Base-by-base conservation (phyloP, 2,329 filamentous ascomycete species). In the Alternaria sp. region DNA sequence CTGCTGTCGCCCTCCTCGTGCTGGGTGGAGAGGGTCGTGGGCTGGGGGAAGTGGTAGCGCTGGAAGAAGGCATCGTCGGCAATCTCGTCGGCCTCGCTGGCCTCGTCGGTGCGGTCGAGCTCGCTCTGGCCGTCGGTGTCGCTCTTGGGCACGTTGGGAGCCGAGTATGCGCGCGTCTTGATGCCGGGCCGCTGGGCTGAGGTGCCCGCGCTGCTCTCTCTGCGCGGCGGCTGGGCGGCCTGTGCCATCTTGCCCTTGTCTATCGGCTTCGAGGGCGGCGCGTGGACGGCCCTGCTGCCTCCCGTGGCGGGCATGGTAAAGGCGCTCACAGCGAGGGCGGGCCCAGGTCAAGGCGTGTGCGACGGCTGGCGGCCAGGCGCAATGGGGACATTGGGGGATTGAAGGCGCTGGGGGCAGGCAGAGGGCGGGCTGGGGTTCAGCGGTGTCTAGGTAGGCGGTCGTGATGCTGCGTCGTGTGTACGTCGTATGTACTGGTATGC, bases 71-170 rank as follows among this genome's bases (percentile, higher is more conserved):
- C 74, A 59, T 82, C 80, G 67, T 71, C 70, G 25, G 75, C 71
- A 45, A 81, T 80, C 60, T 79, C 77, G 26, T 78, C 76, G 69
- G 74, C 76, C 46, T 78, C 78, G 55, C 68, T 72, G 90, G 92
- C 89, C 86, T 90, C n/a, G 90, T 89, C 2, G 87, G 87, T 51
- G 64, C 66, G 58, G 58, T 44, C 62, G n/a, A 66, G 55, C 54
- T 70, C 68, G 25, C 70, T 60, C 64, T 61, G 63, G 21, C 58
- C 58, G 18, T 72, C 70, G 63, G 62, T 55, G 54, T 68, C 71
- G 70, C 57, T 63, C 64, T 74, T 75, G 60, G 78, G 75, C 30
- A 75, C 64, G 63, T 73, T 69, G 51, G 78, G 79, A 58, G 78
- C 76, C 63, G 79, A 80, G 63, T 79, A 74, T 30, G 79, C 77